Evolutionary conservation across 192 early-diverging fungal genomes (phyloP).

Genomic region (Podila horticola): DNA sequence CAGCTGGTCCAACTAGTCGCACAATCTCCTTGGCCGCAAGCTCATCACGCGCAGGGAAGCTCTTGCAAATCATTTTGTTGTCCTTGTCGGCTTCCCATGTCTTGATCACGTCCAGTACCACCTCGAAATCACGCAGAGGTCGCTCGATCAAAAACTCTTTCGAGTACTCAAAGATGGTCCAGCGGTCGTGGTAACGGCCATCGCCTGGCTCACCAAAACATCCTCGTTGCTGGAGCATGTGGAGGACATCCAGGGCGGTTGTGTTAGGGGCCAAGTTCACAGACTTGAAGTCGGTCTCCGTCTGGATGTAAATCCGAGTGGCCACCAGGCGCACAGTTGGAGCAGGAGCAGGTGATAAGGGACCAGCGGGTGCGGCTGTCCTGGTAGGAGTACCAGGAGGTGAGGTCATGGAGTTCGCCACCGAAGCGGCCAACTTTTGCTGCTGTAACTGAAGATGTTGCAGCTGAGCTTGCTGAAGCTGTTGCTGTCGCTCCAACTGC

Average conservation of each 20-base stretch:
- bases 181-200: conserved; percentile 66
- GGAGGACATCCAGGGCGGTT: conserved; percentile 76
- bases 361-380: neutral
- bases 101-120: conserved; percentile 81
- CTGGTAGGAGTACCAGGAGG: conserved; percentile 31
- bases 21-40: conserved; percentile 65
- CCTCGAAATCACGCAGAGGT: conserved; percentile 91
- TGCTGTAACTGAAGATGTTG: conserved; percentile 2
- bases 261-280: conserved; percentile 79
- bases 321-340: conserved; percentile 62
- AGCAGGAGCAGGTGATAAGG: conserved; percentile 11
- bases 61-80: conserved; percentile 84
- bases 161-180: conserved; percentile 93
- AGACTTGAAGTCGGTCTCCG: conserved; percentile 80
- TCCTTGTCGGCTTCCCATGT: conserved; percentile 84
- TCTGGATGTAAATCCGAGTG: conserved; percentile 90
- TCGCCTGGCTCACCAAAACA: conserved; percentile 54
- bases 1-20: conserved; percentile 43
- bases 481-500: neutral
- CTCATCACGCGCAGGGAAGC: conserved; percentile 69
- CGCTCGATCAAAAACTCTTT: conserved; percentile 84
- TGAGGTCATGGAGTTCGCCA: conserved; percentile 2
- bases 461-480: neutral
- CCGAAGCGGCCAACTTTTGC: conserved; percentile 3
- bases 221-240: conserved; percentile 73